Evolutionary conservation across 352 stramenopile species (phyloP), one percentile per base, ranked within the genome.

Genomic region (Phytophthora cryptogea): DNA sequence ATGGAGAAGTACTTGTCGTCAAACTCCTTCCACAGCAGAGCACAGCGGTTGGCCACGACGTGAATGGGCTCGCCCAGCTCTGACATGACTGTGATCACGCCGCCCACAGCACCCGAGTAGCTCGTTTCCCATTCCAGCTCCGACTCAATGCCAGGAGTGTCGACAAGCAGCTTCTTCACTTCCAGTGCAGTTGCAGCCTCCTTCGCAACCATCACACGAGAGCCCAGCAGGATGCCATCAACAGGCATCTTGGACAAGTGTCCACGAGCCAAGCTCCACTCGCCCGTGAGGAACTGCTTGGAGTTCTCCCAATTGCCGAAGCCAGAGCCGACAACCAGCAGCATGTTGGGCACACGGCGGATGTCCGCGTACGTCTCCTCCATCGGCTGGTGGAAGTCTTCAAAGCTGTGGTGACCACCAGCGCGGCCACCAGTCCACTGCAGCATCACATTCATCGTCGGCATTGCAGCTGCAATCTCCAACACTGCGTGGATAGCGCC

Each of bases 1-100:
- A 88, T 81, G 5, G 70, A 80, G 41, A 95, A 96, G 66, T 94
- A 95, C 66, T 91, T 92, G 10, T 88, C 70, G 57, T 96, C 88
- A 31, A 94, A 91, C 49, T 94, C 81, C 47, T 83, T 80, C 88
- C 88, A 96, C 28, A 91, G 66, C 43, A 90, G 14, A 45, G 63
- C 74, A 49, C 88, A 81, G 28, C 87, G 87, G 63, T 90, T 96
- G 5, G 78, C 79, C 31, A 96, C 74, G 35, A 92, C 88, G 72
- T 95, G 88, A 36, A 96, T 94, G 8, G 85, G 80, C 59, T 96
- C 86, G 35, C 88, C 86, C 3, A 94, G 70, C 66, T 96, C 87
- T 6, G 83, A 95, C 31, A 72, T 87, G 20, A 96, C 84, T 1
- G 87, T 96, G 23, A 94, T 54, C 23, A 96, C 72, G 4, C 87